These are phyloP conservation scores for Bremia lactucae DNA, from an alignment of 352 stramenopile species.

Conservation along the genomic window DNA sequence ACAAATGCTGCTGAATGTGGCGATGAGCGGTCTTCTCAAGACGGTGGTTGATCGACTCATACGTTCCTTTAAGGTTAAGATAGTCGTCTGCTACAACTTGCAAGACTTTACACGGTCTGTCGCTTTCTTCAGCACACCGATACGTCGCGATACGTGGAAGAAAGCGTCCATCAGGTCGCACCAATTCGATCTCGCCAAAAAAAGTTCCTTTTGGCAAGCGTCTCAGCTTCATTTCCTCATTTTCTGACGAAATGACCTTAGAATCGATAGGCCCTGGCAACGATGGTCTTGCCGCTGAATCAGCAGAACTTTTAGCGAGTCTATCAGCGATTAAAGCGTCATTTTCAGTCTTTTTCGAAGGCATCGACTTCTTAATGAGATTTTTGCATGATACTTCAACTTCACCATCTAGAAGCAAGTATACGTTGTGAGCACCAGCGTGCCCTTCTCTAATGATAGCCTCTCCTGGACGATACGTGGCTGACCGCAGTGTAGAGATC, in stretches of 20 bases:
- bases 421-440: constrained; percentile 58
- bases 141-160: constrained; percentile 69
- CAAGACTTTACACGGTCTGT: constrained; percentile 57
- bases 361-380: constrained; percentile 32
- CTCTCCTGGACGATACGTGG: constrained; percentile 49
- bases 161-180: constrained; percentile 54
- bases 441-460: constrained; percentile 70
- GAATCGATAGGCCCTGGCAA: constrained; percentile 18
- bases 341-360: constrained; percentile 5
- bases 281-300: constrained; percentile 15
- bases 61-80: constrained; percentile 64
- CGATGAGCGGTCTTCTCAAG: constrained; percentile 46
- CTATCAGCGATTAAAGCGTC: constrained; percentile 12
- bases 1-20: constrained; percentile 59
- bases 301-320: constrained; percentile 24
- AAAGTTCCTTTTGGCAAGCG: constrained; percentile 59
- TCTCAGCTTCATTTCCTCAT: constrained; percentile 49
- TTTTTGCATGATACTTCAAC: constrained; percentile 76
- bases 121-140: constrained; percentile 30
- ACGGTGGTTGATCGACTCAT: constrained; percentile 56
- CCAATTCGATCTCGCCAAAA: constrained; percentile 72
- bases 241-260: constrained; percentile 5
- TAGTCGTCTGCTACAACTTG: constrained; percentile 74
- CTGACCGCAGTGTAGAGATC: constrained; percentile 66
- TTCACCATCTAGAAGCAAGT: constrained; percentile 63